phyloP scores from a whole-genome alignment of 2,329 filamentous ascomycete genomes.

The Beauveria asiatica region DNA sequence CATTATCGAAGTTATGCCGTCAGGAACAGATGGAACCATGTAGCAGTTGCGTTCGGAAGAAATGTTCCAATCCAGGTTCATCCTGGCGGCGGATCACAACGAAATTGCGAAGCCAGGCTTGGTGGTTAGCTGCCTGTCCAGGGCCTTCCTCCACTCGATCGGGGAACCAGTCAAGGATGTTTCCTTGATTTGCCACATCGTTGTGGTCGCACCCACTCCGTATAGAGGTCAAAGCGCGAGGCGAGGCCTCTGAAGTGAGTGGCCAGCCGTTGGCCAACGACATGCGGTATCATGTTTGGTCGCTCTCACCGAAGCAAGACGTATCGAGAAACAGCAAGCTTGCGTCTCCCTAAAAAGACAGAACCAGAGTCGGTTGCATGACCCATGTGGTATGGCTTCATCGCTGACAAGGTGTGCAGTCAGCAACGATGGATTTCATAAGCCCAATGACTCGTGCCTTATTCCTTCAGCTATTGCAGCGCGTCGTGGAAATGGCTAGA shows the following conservation, averaged over 20 bases:
- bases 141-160: background rate
- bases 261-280: background rate
- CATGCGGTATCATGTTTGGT: background rate
- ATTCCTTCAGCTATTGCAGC: background rate
- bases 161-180: background rate
- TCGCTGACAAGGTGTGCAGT: background rate
- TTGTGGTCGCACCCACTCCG: background rate
- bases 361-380: background rate
- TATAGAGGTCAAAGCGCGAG: background rate
- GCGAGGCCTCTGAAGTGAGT: background rate
- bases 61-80: background rate
- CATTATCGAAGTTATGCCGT: background rate
- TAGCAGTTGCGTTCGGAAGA: background rate
- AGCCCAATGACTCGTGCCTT: background rate
- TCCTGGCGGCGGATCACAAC: background rate
- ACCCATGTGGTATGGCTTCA: background rate
- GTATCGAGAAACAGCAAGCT: background rate
- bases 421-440: background rate
- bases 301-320: background rate
- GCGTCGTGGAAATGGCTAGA: background rate
- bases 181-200: background rate
- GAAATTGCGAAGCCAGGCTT: background rate
- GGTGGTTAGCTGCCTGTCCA: too few species aligned
- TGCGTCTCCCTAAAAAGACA: background rate
- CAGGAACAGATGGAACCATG: too few species aligned